Percentiles rank a stretch among this genome's conserved stretches.
Evolutionary conservation across 2,329 filamentous ascomycete genomes (phyloP).

Genomic region (Chalaropsis thielavioides): DNA sequence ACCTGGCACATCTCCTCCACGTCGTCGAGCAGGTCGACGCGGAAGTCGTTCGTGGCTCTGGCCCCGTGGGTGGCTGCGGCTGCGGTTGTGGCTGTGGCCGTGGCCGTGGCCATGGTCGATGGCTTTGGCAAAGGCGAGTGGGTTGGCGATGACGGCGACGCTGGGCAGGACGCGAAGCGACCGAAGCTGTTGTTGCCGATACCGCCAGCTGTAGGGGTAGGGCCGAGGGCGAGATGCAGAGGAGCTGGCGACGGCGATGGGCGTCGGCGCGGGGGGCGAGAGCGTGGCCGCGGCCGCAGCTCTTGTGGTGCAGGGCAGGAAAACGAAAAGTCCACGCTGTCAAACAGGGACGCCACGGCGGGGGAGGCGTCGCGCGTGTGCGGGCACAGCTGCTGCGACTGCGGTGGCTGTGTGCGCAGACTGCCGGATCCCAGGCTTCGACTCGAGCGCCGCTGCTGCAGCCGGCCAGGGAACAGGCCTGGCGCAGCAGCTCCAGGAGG

Average conservation of each 20-base stretch:
- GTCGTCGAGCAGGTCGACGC: background rate
- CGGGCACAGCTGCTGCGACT: background rate
- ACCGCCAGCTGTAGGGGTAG: background rate
- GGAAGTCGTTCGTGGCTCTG: background rate
- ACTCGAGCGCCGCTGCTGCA: background rate
- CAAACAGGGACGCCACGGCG: background rate
- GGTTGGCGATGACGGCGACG: background rate
- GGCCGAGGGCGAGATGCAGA: background rate
- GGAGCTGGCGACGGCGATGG: background rate
- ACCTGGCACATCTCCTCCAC: conserved; percentile 3
- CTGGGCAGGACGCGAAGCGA: background rate
- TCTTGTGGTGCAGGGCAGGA: background rate
- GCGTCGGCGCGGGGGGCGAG: background rate
- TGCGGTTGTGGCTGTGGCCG: background rate
- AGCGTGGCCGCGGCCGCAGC: background rate
- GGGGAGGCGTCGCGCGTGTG: background rate
- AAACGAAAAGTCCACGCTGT: background rate
- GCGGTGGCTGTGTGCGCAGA: background rate
- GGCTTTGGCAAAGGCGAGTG: background rate
- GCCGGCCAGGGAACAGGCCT: background rate
- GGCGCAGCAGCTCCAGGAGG: background rate
- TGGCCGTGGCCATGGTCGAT: background rate
- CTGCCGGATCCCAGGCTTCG: background rate
- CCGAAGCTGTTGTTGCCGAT: too few species aligned
- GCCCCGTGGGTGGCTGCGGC: background rate